phyloP scores from a whole-genome alignment of 2,329 filamentous ascomycete species.

The Bipolaris cookei region DNA sequence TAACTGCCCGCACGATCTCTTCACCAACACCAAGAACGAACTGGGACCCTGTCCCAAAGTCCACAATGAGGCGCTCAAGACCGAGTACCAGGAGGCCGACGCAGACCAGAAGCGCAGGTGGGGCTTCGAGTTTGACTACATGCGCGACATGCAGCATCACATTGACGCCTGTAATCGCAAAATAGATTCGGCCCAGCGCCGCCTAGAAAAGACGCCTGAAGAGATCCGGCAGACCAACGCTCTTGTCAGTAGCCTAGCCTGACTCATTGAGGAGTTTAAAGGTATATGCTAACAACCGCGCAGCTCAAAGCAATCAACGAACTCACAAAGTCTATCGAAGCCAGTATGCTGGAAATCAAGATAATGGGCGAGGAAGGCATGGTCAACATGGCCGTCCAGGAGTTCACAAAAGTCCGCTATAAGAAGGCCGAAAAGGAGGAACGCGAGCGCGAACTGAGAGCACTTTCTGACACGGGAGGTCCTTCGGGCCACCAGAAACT shows the following conservation, averaged over 20 bases:
- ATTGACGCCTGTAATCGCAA: conserved; percentile 95
- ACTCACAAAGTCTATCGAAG: conserved; percentile 76
- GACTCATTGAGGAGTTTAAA: not conserved
- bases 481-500: conserved; percentile 96
- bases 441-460: conserved; percentile 85
- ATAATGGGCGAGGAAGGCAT: conserved; percentile 81
- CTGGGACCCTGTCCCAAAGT: conserved; percentile 86
- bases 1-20: conserved; percentile 96
- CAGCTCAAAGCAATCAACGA: conserved; percentile 84
- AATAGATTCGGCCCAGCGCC: conserved; percentile 87
- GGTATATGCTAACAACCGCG: conserved; percentile 19
- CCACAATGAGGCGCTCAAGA: conserved; percentile 85
- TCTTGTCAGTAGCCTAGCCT: conserved; percentile 59
- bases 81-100: conserved; percentile 80
- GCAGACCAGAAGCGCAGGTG: conserved; percentile 75
- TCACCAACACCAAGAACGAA: conserved; percentile 99
- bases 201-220: conserved; percentile 95
- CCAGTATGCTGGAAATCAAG: conserved; percentile 83
- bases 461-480: conserved; percentile 87
- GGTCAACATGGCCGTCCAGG: conserved; percentile 81
- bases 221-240: conserved; percentile 96
- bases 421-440: conserved; percentile 82
- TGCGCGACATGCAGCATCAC: conserved; percentile 94
- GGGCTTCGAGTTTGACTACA: conserved; percentile 96
- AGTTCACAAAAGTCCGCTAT: conserved; percentile 84